phyloP scores from a whole-genome alignment of 202 grass and related monocot species.

The Bolboschoenoplectus hybrid region DNA sequence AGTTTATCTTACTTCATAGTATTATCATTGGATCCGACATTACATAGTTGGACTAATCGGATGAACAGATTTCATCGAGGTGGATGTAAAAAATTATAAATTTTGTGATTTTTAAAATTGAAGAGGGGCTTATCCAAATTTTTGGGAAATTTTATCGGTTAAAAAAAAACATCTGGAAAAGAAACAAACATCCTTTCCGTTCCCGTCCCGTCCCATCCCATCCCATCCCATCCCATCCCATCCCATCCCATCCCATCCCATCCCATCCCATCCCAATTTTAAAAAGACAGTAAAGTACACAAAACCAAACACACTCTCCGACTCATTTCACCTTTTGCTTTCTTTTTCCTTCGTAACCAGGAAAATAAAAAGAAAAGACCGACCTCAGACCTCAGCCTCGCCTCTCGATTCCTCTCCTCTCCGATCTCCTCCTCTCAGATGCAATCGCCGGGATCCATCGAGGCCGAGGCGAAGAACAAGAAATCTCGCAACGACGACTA shows the following conservation, averaged over 20 bases:
- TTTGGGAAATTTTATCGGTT: no score
- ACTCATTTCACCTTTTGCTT: neutral
- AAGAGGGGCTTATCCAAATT: neutral
- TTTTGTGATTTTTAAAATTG: neutral
- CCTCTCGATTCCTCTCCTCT: neutral
- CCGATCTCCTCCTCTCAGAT: constrained; percentile 16
- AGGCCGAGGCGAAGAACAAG: constrained; percentile 11
- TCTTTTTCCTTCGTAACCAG: neutral
- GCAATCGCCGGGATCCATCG: constrained; percentile 21
- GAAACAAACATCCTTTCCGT: neutral
- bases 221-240: neutral
- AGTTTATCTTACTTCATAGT: neutral
- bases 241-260: neutral
- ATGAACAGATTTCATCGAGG: neutral
- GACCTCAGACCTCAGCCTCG: neutral
- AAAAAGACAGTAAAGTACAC: constrained; percentile 5
- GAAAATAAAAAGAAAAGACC: neutral
- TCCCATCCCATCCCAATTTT: neutral
- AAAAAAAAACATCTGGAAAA: neutral
- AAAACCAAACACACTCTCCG: neutral
- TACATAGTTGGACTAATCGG: neutral
- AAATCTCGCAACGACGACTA: constrained; percentile 54
- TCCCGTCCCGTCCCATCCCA: neutral
- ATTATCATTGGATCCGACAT: neutral
- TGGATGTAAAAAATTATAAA: neutral